phyloP scores from a whole-genome alignment of 768 basidiomycete genomes.

The Tulasnella sp. region DNA sequence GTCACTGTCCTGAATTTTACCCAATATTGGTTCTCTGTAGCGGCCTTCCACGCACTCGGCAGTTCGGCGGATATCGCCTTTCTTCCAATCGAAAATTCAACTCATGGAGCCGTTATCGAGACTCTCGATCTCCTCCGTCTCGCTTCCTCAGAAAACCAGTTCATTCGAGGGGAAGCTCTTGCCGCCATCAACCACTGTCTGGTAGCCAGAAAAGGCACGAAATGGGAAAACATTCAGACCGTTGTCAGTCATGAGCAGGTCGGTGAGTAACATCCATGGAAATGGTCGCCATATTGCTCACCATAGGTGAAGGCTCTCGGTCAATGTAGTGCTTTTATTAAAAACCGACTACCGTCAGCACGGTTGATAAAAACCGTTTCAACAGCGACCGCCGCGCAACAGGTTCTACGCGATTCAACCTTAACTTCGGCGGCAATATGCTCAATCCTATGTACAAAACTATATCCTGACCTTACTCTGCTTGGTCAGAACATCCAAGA shows the following conservation, averaged over 20 bases:
- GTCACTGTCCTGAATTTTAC: background rate
- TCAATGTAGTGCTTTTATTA: constrained; percentile 17
- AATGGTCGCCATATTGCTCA: background rate
- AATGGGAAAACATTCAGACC: constrained; percentile 2
- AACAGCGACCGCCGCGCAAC: constrained; percentile 23
- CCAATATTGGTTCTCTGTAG: background rate
- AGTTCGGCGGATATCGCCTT: constrained; percentile 7
- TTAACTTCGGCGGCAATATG: constrained; percentile 16
- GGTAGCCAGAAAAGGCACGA: constrained; percentile 7
- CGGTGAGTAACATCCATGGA: background rate
- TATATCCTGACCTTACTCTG: constrained; percentile 2
- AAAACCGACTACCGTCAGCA: constrained; percentile 9
- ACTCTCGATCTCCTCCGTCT: constrained; percentile 23
- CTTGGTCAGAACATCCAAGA: constrained; percentile 21
- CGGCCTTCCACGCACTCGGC: background rate
- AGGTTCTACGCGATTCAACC: background rate
- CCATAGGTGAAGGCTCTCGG: constrained; percentile 13
- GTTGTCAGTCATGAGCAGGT: constrained; percentile 26
- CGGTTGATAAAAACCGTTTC: background rate
- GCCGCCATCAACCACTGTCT: constrained; percentile 15
- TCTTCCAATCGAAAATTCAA: constrained; percentile 23
- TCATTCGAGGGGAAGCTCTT: constrained; percentile 14
- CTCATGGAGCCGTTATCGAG: constrained; percentile 21
- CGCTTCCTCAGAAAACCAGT: background rate
- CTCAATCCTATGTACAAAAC: constrained; percentile 17